Evolutionary conservation across 768 basidiomycete species (phyloP).

Genomic region (Pleurotus djamor): DNA sequence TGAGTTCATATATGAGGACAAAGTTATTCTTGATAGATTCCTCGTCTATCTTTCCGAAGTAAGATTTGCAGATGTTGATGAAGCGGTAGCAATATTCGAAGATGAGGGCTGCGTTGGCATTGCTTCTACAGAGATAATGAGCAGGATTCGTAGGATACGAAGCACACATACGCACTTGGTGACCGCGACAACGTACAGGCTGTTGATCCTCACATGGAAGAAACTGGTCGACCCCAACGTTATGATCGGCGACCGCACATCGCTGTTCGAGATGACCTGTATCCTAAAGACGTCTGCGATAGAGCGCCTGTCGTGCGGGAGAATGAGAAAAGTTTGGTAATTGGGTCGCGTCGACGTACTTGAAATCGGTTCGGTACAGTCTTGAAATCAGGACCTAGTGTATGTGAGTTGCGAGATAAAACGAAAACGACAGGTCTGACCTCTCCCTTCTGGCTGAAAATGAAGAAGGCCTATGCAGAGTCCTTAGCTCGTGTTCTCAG

Average conservation of each 20-base stretch:
- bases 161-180: slow-evolving; percentile 67
- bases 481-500: not conserved
- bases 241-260: slow-evolving; percentile 95
- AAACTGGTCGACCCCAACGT: slow-evolving; percentile 98
- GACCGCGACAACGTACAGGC: slow-evolving; percentile 92
- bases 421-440: slow-evolving; percentile 38
- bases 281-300: slow-evolving; percentile 98
- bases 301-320: slow-evolving; percentile 63
- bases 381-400: slow-evolving; percentile 90
- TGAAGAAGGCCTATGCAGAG: slow-evolving; percentile 84
- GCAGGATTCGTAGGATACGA: not conserved
- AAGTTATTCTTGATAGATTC: slow-evolving; percentile 99
- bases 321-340: not conserved
- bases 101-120: slow-evolving; percentile 95
- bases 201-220: slow-evolving; percentile 96
- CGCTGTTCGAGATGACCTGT: slow-evolving; percentile 97
- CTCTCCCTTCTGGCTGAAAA: slow-evolving; percentile 99
- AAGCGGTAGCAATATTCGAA: slow-evolving; percentile 99
- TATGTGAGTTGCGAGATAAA: not conserved
- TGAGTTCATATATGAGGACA: slow-evolving; percentile 95
- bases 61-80: slow-evolving; percentile 90
- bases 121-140: slow-evolving; percentile 56
- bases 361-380: slow-evolving; percentile 95
- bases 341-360: slow-evolving; percentile 49
- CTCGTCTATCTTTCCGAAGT: slow-evolving; percentile 98